These are phyloP conservation scores for Groenewaldozyma tartarivorans DNA, from an alignment of 805 yeast genomes.

Conservation along the genomic window DNA sequence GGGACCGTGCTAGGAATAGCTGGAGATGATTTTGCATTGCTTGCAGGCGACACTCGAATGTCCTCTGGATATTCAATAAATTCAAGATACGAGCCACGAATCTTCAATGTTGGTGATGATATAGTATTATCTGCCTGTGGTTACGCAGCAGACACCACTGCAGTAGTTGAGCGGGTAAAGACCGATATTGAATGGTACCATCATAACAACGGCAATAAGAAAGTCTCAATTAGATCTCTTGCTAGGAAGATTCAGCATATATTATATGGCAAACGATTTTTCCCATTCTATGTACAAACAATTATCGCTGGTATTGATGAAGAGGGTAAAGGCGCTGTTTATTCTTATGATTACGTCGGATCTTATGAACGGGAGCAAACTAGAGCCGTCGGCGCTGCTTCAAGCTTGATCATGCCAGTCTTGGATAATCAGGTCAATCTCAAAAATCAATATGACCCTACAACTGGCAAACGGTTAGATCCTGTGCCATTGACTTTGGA, in stretches of 20 bases:
- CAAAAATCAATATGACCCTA: constrained; percentile 84
- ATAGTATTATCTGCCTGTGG: constrained; percentile 89
- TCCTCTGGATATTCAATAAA: constrained; percentile 90
- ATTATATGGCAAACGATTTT: constrained; percentile 85
- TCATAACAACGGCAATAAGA: constrained; percentile 66
- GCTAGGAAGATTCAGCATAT: constrained; percentile 88
- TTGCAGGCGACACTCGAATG: constrained; percentile 98
- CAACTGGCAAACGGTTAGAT: constrained; percentile 58
- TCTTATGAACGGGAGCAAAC: constrained; percentile 96
- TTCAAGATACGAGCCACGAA: constrained; percentile 85
- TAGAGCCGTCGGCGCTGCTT: constrained; percentile 97
- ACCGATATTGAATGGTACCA: constrained; percentile 67
- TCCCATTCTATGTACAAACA: constrained; percentile 95
- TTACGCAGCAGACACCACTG: constrained; percentile 89
- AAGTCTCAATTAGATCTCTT: constrained; percentile 57
- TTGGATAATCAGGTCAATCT: constrained; percentile 94
- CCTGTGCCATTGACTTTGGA: constrained; percentile 58
- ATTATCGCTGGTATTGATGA: constrained; percentile 89
- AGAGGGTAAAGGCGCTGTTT: constrained; percentile 88
- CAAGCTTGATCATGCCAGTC: constrained; percentile 92
- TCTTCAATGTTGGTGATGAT: constrained; percentile 81
- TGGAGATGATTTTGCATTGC: constrained; percentile 91
- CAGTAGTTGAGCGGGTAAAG: constrained; percentile 64
- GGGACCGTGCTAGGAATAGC: constrained; percentile 97
- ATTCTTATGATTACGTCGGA: constrained; percentile 96